Percentiles rank a stretch among this genome's conserved stretches.
These are phyloP conservation scores for Fraxinus angustifolia DNA, from an alignment of 305 asterid genomes.

Conservation along the genomic window DNA sequence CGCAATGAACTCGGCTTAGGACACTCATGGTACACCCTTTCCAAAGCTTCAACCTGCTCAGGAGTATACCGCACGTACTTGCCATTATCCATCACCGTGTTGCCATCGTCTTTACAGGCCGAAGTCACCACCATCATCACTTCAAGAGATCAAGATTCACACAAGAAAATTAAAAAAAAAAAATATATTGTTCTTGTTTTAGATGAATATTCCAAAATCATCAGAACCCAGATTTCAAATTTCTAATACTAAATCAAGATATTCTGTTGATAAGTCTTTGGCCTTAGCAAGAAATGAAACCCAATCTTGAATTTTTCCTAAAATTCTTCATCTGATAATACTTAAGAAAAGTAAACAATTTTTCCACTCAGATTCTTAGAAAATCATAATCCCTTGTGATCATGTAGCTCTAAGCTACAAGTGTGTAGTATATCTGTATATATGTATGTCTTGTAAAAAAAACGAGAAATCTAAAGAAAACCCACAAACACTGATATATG, in stretches of 20 bases:
- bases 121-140: constrained; percentile 82
- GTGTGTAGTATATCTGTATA: background rate
- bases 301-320: constrained; percentile 13
- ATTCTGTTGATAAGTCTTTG: background rate
- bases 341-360: background rate
- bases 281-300: constrained; percentile 9
- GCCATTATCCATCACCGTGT: constrained; percentile 72
- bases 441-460: background rate
- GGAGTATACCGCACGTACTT: constrained; percentile 96
- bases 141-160: constrained; percentile 35
- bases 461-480: constrained; percentile 19
- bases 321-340: constrained; percentile 4
- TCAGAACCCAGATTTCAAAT: background rate
- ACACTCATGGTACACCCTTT: constrained; percentile 84
- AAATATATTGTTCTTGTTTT: background rate
- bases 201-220: background rate
- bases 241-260: background rate
- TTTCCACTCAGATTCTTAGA: background rate
- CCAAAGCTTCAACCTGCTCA: constrained; percentile 95
- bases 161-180: background rate
- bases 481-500: constrained; percentile 17
- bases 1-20: constrained; percentile 92
- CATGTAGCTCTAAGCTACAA: background rate
- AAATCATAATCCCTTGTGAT: background rate
- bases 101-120: constrained; percentile 55